Conservation (phyloP, 345 rosid species). For the Reutealis trisperma region DNA sequence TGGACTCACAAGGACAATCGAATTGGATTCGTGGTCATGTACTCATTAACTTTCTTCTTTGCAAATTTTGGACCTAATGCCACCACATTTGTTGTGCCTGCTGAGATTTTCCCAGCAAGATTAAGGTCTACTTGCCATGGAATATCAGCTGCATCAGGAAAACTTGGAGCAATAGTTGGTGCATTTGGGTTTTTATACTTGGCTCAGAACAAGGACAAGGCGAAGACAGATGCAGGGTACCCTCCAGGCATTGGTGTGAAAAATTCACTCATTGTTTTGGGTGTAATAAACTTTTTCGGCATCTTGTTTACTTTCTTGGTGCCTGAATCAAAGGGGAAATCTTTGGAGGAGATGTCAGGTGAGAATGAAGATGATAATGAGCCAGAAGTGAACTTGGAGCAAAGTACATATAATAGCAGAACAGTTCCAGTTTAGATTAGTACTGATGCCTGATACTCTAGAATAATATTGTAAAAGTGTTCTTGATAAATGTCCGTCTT, state of each 20-base stretch:
- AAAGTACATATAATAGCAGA: conserved; percentile 25
- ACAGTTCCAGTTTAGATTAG: conserved; percentile 24
- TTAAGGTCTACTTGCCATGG: conserved; percentile 90
- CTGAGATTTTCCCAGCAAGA: conserved; percentile 89
- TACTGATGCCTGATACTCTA: background rate
- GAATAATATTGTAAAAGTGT: background rate
- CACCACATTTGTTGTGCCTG: conserved; percentile 83
- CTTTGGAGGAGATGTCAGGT: conserved; percentile 82
- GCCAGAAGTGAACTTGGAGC: conserved; percentile 2
- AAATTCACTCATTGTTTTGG: conserved; percentile 69
- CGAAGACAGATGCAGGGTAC: conserved; percentile 81
- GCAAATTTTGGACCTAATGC: conserved; percentile 92
- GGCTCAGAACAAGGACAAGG: conserved; percentile 69
- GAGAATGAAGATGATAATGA: conserved; percentile 47
- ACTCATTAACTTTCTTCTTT: conserved; percentile 81
- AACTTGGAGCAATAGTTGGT: conserved; percentile 86
- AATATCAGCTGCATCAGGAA: conserved; percentile 83
- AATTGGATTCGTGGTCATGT: conserved; percentile 69
- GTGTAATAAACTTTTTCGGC: conserved; percentile 62
- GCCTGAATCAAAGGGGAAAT: conserved; percentile 85
- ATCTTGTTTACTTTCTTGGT: conserved; percentile 72
- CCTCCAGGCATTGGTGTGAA: conserved; percentile 83
- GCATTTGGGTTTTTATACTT: conserved; percentile 82
- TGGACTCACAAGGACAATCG: conserved; percentile 76
- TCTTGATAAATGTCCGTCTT: background rate